These are phyloP conservation scores for Geum urbanum DNA, from an alignment of 306 rosid genomes.

Conservation along the genomic window DNA sequence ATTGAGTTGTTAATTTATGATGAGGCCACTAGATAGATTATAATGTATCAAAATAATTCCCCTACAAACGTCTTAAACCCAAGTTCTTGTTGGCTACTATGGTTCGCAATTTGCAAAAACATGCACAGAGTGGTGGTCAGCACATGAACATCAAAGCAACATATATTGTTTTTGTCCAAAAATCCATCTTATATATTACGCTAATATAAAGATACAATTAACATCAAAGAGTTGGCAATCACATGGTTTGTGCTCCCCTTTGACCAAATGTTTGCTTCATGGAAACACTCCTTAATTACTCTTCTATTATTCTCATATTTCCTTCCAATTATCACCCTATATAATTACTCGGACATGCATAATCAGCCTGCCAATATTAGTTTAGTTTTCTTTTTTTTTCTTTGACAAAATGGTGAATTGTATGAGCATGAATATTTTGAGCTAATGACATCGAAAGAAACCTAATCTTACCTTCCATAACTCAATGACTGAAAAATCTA, in stretches of 20 bases:
- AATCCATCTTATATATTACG: conserved; percentile 13
- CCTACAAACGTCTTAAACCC: too few relatives aligned
- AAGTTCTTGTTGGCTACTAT: too few relatives aligned
- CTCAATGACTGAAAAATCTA: too few relatives aligned
- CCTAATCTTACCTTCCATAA: too few relatives aligned
- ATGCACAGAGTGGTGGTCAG: conserved; percentile 24
- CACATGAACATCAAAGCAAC: conserved; percentile 25
- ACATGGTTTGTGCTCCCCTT: conserved; percentile 62
- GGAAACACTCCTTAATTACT: conserved; percentile 49
- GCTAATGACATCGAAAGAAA: too few relatives aligned
- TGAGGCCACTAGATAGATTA: background rate
- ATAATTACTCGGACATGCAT: conserved; percentile 2
- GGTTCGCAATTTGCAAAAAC: background rate
- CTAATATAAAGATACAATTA: background rate
- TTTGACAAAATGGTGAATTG: background rate
- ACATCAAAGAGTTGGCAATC: conserved; percentile 55
- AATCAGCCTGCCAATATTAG: background rate
- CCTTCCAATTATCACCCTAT: conserved; percentile 17
- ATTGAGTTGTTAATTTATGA: background rate
- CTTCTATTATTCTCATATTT: conserved; percentile 25
- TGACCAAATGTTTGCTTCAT: conserved; percentile 42
- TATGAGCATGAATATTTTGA: too few relatives aligned
- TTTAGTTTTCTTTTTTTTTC: background rate
- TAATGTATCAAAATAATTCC: background rate
- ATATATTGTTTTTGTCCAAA: conserved; percentile 27